Conservation (phyloP, 495 filamentous ascomycete species). For the Lasiosphaeriaceae sp. region DNA sequence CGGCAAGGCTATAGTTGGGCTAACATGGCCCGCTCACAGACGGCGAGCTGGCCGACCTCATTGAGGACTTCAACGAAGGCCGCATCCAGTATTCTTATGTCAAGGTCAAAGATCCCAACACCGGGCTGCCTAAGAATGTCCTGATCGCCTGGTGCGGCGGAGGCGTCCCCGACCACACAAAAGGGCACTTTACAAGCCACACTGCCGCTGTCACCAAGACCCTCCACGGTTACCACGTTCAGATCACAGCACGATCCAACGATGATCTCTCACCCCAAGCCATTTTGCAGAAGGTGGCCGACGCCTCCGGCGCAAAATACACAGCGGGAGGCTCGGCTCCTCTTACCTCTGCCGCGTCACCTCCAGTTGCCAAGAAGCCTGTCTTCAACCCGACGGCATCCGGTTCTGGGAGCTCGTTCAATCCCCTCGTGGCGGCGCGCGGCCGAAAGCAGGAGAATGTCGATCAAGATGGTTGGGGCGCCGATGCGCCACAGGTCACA, state of each 20-base stretch:
- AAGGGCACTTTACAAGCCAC: slow-evolving; percentile 97
- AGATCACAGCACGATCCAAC: slow-evolving; percentile 90
- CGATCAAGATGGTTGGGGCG: slow-evolving; percentile 84
- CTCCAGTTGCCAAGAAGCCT: slow-evolving; percentile 78
- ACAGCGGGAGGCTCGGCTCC: slow-evolving; percentile 56
- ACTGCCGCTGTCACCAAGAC: slow-evolving; percentile 81
- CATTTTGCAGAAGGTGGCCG: slow-evolving; percentile 91
- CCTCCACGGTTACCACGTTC: slow-evolving; percentile 95
- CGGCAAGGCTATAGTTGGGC: background rate
- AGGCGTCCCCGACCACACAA: slow-evolving; percentile 95
- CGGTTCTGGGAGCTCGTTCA: slow-evolving; percentile 58
- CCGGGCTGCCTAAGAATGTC: slow-evolving; percentile 83
- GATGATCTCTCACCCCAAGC: slow-evolving; percentile 78
- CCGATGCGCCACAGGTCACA: slow-evolving; percentile 86
- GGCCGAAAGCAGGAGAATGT: slow-evolving; percentile 42
- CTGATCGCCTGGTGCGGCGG: slow-evolving; percentile 97
- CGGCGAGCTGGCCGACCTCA: slow-evolving; percentile 88
- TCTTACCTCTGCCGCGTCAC: slow-evolving; percentile 48
- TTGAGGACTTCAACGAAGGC: slow-evolving; percentile 96
- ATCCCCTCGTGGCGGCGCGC: slow-evolving; percentile 55
- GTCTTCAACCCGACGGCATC: slow-evolving; percentile 80
- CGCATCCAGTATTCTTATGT: slow-evolving; percentile 95
- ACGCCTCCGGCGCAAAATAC: slow-evolving; percentile 94
- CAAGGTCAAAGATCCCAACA: slow-evolving; percentile 94
- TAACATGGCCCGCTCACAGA: slow-evolving; percentile 48